Conservation (phyloP, 176 grass and related monocot genomes). For the Musa acuminata region DNA sequence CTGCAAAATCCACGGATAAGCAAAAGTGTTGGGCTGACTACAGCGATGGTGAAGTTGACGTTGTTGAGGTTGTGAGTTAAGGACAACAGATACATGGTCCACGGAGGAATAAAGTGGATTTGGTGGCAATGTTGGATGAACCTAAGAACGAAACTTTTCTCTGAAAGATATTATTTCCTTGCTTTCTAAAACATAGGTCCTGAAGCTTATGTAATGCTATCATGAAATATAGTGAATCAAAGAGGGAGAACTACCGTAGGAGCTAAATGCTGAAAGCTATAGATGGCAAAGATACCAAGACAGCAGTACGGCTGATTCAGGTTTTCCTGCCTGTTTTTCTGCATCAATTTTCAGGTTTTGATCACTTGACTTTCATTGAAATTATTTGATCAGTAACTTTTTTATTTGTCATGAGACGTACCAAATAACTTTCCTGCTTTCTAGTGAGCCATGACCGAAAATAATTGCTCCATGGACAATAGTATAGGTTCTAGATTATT, state of each 20-base stretch:
- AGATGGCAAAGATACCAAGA: not conserved
- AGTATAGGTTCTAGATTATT: not conserved
- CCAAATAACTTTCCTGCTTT: not conserved
- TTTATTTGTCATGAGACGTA: not conserved
- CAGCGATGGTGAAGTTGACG: slow-evolving; percentile 60
- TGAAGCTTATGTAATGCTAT: not conserved
- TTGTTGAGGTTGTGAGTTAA: slow-evolving; percentile 53
- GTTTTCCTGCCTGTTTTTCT: not conserved
- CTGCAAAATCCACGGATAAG: slow-evolving; percentile 29
- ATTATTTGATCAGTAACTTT: not conserved
- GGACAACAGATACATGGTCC: slow-evolving; percentile 1
- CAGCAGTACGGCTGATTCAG: not conserved
- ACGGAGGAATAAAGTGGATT: slow-evolving; percentile 2
- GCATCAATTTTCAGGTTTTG: not conserved
- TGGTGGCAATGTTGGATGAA: not conserved
- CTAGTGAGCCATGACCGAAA: not conserved
- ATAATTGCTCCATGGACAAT: not conserved
- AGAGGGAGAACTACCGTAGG: not conserved
- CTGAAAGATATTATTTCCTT: not conserved
- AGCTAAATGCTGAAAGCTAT: not conserved
- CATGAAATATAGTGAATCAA: not conserved
- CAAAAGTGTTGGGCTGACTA: slow-evolving; percentile 66
- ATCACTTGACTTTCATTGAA: not conserved
- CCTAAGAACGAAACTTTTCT: not conserved
- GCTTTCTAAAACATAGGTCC: not conserved